These are phyloP conservation scores for Diaporthe amygdali DNA, from an alignment of 2,329 filamentous ascomycete species.

Conservation along the genomic window DNA sequence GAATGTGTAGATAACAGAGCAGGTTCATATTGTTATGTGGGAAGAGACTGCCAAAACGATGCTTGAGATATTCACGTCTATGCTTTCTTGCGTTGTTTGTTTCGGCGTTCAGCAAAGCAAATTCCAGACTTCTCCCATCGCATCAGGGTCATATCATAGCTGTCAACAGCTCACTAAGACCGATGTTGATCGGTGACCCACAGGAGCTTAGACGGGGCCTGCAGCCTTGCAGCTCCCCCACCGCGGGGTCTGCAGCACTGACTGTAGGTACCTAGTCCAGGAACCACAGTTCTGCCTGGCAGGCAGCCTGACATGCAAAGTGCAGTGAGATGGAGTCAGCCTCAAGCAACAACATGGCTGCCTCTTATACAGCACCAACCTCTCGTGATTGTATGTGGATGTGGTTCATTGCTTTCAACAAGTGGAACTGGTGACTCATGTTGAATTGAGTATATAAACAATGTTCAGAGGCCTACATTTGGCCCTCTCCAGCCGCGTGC, in stretches of 20 bases:
- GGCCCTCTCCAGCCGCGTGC: neutral
- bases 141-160: no score
- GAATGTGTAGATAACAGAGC: neutral
- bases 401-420: no score
- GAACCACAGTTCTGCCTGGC: neutral
- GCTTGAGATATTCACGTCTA: neutral
- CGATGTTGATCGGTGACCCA: neutral
- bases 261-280: no score
- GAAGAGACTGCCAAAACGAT: neutral
- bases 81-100: no score
- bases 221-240: no score
- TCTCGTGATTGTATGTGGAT: neutral
- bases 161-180: no score
- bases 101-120: no score
- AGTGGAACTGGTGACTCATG: no score
- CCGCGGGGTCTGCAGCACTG: neutral
- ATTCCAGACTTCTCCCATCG: no score
- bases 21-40: neutral
- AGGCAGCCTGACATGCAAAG: neutral
- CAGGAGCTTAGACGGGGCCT: no score
- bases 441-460: neutral
- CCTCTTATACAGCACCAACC: neutral
- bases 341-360: neutral
- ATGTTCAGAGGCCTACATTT: neutral
- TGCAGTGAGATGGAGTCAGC: neutral